A percentile compares a stretch with the other conserved stretches of the same genome.
Conservation (phyloP, 179 eudicot species). For the Gypsophila paniculata region DNA sequence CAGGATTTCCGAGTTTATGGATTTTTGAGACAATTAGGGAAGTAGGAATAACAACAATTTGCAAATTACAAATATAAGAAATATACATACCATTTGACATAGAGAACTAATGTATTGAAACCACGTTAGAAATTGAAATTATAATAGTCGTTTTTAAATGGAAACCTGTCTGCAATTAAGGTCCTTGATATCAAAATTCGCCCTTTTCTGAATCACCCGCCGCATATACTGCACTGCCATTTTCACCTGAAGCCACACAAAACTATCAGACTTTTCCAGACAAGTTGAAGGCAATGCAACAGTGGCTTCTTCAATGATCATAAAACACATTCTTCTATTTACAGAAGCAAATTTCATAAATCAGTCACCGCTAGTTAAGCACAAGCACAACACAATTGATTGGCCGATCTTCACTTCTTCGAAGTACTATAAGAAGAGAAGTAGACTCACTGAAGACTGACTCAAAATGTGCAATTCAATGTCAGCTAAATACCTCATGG, state of each 20-base stretch:
- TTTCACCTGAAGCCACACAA: conserved; percentile 49
- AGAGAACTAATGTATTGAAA: conserved; percentile 10
- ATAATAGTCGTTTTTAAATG: conserved; percentile 2
- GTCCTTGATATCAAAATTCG: conserved; percentile 83
- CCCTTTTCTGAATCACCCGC: conserved; percentile 70
- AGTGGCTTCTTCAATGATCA: not conserved
- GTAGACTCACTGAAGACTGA: not conserved
- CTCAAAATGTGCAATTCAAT: not conserved
- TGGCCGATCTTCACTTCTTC: not conserved
- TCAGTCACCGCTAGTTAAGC: not conserved
- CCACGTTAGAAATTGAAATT: not conserved
- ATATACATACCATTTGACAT: not conserved
- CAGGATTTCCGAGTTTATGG: too few relatives aligned
- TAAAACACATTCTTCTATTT: not conserved
- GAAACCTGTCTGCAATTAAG: conserved; percentile 64
- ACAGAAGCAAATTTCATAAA: conserved; percentile 10
- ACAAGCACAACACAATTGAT: not conserved
- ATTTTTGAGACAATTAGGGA: too few relatives aligned
- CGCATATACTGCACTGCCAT: conserved; percentile 86
- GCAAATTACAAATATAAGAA: not conserved
- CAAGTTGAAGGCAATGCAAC: not conserved
- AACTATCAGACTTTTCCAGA: not conserved
- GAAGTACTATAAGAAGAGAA: not conserved
- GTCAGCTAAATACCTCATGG: not conserved
- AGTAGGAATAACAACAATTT: not conserved